Base-by-base conservation (phyloP, 768 basidiomycete species). In the Crepidotus variabilis region DNA sequence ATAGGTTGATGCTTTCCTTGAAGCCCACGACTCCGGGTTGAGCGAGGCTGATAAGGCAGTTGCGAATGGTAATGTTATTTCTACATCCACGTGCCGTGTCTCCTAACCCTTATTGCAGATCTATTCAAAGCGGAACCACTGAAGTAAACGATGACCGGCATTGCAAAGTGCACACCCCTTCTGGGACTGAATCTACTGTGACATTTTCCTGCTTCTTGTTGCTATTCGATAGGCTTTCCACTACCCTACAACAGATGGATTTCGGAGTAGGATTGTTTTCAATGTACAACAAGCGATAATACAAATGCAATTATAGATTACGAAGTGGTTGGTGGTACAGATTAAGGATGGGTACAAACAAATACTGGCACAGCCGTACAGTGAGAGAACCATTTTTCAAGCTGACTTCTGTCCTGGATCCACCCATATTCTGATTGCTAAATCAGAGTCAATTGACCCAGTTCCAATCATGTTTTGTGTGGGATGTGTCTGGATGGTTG, bases 1-100 rank as follows among this genome's bases (percentile, higher is more conserved):
- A 18, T 61, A 89, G 87, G 91, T 94, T 54, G 94, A 96, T 65
- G 94, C 93, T 0, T 96, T 96, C 80, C 76, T 98, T 46, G 94
- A 97, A 65, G 94, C 92, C 2, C 91, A 98, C 68, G 94, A 93
- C 72, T 85, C 88, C 6, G 90, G 91, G 16, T 74, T 93, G 52
- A 85, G 87, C 2, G 88, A 90, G 57, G 90, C 85, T 2, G 89
- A 94, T 64, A 84, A 87, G 68, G 81, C 84, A 61, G 80, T 88
- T 20, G 88, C 88, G 6, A 86, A 87, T 71, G 90, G 90, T 88
- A 60, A 59, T 79, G 48, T 39, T 11, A 32, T n/a, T n/a, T 45
- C 20, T 33, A 46, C 36, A 43, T 34, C 61, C 7, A 60, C 58
- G 47, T 48, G n/a, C 33, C 22, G 43, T 8, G 8, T 28, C 28